Evolutionary conservation across 2,329 filamentous ascomycete genomes (phyloP).

Genomic region (Calonectria pteridis): DNA sequence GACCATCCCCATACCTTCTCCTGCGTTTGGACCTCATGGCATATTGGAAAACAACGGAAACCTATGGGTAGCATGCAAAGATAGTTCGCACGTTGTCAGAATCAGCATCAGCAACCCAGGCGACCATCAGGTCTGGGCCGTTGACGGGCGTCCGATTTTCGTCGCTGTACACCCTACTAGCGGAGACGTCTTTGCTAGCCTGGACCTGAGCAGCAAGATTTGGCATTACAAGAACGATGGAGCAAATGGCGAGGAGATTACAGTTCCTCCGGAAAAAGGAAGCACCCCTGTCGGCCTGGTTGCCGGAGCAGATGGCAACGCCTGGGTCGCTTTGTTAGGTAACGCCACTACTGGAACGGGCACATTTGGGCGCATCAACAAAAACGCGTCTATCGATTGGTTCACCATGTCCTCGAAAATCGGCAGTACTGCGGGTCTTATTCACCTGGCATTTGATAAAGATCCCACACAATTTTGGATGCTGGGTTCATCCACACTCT

Average conservation of each 20-base stretch:
- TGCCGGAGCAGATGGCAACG: not conserved
- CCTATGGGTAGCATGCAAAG: not conserved
- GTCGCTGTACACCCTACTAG: not conserved
- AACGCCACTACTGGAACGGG: not conserved
- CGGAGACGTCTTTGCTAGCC: not conserved
- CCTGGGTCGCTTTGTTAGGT: not conserved
- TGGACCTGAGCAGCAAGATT: not conserved
- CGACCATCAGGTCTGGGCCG: not conserved
- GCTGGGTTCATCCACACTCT: not conserved
- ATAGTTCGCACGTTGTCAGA: not conserved
- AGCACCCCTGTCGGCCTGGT: not conserved
- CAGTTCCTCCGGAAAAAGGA: not conserved
- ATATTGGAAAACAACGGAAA: not conserved
- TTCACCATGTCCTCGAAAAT: not conserved
- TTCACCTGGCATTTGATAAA: not conserved
- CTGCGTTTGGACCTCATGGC: not conserved
- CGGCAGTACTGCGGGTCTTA: not conserved
- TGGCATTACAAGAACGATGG: slow-evolving; percentile 8
- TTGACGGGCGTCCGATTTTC: not conserved
- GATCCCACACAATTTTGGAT: not conserved
- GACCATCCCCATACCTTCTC: not conserved
- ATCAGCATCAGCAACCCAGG: slow-evolving; percentile 1
- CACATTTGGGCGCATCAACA: not conserved
- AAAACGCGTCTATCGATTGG: not conserved
- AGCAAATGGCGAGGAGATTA: slow-evolving; percentile 2